Percentiles rank a stretch among this genome's conserved stretches.
phyloP scores from a whole-genome alignment of 1,284 basidiomycete species.

The Cutaneotrichosporon spelunceum region DNA sequence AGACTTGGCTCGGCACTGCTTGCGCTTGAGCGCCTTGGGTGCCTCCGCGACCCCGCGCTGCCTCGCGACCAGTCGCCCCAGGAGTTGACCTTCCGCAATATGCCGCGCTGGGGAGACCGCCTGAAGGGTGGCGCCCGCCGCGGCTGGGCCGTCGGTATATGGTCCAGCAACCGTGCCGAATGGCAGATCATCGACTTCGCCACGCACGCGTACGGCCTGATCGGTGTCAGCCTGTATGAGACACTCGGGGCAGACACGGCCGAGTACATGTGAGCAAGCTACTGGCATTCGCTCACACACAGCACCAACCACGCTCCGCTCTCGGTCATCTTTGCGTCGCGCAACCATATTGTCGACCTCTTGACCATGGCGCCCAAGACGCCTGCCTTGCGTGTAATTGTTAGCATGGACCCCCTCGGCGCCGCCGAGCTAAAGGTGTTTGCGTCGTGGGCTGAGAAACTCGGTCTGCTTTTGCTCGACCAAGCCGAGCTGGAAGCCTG shows the following conservation, averaged over 20 bases:
- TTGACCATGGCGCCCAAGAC: conserved; percentile 65
- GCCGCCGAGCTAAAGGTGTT: conserved; percentile 58
- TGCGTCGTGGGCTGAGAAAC: conserved; percentile 66
- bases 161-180: conserved; percentile 60
- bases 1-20: too few species aligned
- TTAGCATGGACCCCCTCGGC: conserved; percentile 46
- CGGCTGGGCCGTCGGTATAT: conserved; percentile 54
- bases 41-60: too few species aligned
- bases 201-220: conserved; percentile 71
- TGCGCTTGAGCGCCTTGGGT: too few species aligned
- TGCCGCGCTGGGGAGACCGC: conserved; percentile 33
- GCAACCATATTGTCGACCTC: conserved; percentile 69
- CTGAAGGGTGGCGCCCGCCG: conserved; percentile 39
- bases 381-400: conserved; percentile 62
- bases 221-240: conserved; percentile 83
- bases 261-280: conserved; percentile 34
- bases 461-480: conserved; percentile 64
- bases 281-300: conserved; percentile 14
- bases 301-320: conserved; percentile 82
- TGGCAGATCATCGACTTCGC: conserved; percentile 88
- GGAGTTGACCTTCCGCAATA: too few species aligned
- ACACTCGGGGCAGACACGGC: conserved; percentile 71
- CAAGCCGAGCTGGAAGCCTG: conserved; percentile 63
- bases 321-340: conserved; percentile 71
- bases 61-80: too few species aligned